Conservation (phyloP, 805 yeast genomes). For the Wickerhamiella kazuoi region DNA sequence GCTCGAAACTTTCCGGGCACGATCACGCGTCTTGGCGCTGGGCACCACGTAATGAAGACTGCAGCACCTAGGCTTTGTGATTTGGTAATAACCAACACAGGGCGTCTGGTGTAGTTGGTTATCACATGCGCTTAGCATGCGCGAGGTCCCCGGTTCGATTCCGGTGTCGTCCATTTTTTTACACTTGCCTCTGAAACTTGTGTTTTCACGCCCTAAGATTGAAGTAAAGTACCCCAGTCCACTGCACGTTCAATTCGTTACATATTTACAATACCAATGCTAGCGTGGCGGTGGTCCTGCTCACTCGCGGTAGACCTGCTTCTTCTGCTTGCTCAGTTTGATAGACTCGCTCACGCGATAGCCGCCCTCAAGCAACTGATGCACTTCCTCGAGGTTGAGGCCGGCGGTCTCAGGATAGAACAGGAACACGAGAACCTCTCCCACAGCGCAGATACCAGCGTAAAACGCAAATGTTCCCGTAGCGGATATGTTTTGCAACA, state of each 20-base stretch:
- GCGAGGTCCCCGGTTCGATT: constrained; percentile 11
- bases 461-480: constrained; percentile 86
- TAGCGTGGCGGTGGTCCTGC: background rate
- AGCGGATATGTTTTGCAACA: constrained; percentile 85
- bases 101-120: constrained; percentile 11
- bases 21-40: background rate
- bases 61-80: background rate
- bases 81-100: background rate
- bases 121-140: constrained; percentile 11
- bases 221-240: too few relatives aligned
- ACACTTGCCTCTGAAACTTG: too few relatives aligned
- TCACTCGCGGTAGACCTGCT: constrained; percentile 5
- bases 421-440: constrained; percentile 60
- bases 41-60: background rate
- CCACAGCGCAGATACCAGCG: constrained; percentile 59
- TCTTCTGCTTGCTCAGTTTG: constrained; percentile 27
- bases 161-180: constrained; percentile 5
- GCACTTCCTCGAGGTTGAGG: constrained; percentile 80
- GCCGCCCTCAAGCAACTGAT: constrained; percentile 61
- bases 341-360: constrained; percentile 61
- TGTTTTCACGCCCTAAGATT: too few relatives aligned
- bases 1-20: background rate
- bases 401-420: constrained; percentile 87
- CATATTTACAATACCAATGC: too few relatives aligned
- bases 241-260: too few relatives aligned